Percentiles rank a stretch among this genome's conserved stretches.
phyloP scores from a whole-genome alignment of 2,329 filamentous ascomycete genomes.

The Davidsoniella virescens region DNA sequence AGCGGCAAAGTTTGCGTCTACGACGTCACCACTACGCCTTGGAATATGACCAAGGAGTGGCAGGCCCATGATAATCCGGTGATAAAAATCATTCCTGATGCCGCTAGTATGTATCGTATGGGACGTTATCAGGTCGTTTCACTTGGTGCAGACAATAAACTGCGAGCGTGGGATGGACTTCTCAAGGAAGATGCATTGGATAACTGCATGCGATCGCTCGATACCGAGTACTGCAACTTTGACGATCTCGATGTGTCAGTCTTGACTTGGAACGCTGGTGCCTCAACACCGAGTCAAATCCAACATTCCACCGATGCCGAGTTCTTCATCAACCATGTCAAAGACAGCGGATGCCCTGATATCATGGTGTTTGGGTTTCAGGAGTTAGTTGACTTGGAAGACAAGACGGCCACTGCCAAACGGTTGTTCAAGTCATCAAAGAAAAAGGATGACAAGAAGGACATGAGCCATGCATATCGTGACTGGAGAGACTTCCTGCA shows the following conservation, averaged over 20 bases:
- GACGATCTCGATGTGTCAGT: constrained; percentile 64
- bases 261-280: constrained; percentile 94
- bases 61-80: constrained; percentile 75
- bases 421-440: constrained; percentile 49
- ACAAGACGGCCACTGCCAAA: constrained; percentile 95
- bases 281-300: constrained; percentile 75
- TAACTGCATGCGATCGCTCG: constrained; percentile 66
- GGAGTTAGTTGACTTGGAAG: constrained; percentile 92
- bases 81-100: constrained; percentile 59
- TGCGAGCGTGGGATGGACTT: constrained; percentile 83
- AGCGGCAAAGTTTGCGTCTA: constrained; percentile 90
- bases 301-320: constrained; percentile 54
- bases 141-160: constrained; percentile 69
- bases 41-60: constrained; percentile 90
- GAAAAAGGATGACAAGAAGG: constrained; percentile 71
- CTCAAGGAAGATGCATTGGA: constrained; percentile 93
- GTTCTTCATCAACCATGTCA: constrained; percentile 69
- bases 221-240: constrained; percentile 72
- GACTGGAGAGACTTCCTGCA: constrained; percentile 89
- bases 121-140: constrained; percentile 75
- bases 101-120: constrained; percentile 68
- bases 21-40: constrained; percentile 66
- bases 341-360: constrained; percentile 63
- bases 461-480: constrained; percentile 93
- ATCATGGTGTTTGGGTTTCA: constrained; percentile 95